Evolutionary conservation across 768 basidiomycete genomes (phyloP).

Genomic region (Pleurotus sapidus): DNA sequence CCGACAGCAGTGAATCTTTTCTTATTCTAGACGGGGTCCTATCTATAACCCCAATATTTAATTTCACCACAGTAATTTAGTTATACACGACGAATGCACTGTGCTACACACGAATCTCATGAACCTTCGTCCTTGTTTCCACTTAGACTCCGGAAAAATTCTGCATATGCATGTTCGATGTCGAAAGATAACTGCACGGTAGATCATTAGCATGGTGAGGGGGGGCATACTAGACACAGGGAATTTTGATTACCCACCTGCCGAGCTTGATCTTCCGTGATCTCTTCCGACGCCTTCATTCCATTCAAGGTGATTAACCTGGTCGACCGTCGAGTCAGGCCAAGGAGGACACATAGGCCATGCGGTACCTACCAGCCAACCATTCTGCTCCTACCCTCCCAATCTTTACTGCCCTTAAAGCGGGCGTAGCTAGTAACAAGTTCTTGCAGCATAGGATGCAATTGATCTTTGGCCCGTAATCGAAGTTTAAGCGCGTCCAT

Average conservation of each 20-base stretch:
- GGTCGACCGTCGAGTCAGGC: background rate
- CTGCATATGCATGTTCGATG: conserved; percentile 93
- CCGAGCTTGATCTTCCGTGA: conserved; percentile 91
- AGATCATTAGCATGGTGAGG: no score
- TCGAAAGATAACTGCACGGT: conserved; percentile 81
- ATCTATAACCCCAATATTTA: no score
- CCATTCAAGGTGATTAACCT: conserved; percentile 96
- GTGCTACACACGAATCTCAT: background rate
- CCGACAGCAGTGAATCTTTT: no score
- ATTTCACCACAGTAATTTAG: no score
- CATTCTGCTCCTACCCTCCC: conserved; percentile 94
- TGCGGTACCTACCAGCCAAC: conserved; percentile 72
- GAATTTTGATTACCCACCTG: no score
- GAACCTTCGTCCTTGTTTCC: conserved; percentile 33
- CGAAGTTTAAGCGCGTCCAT: conserved; percentile 96
- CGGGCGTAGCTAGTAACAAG: conserved; percentile 93
- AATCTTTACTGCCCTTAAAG: conserved; percentile 93
- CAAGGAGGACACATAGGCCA: background rate
- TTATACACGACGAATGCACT: no score
- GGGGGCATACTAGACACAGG: no score
- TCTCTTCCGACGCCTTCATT: conserved; percentile 96
- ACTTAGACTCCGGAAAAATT: conserved; percentile 81
- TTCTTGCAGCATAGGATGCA: conserved; percentile 92
- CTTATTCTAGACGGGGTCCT: no score
- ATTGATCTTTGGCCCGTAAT: conserved; percentile 93